These are phyloP conservation scores for Chiua virens DNA, from an alignment of 768 basidiomycete genomes.

Conservation along the genomic window DNA sequence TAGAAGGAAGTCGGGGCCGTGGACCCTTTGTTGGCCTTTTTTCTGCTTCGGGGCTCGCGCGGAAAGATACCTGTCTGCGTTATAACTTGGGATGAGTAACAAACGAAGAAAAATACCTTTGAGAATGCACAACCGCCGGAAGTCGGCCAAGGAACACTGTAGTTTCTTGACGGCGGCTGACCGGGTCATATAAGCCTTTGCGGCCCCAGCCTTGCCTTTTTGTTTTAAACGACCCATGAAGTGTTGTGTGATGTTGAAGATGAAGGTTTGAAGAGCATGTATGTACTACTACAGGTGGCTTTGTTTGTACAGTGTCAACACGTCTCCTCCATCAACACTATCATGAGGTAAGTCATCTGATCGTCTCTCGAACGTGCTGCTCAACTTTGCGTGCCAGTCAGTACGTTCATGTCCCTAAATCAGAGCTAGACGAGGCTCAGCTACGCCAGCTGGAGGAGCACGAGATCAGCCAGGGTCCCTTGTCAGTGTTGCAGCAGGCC, in stretches of 20 bases:
- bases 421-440: conserved; percentile 96
- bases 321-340: conserved; percentile 14
- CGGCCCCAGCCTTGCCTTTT: conserved; percentile 90
- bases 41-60: conserved; percentile 88
- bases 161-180: conserved; percentile 91
- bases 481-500: conserved; percentile 95
- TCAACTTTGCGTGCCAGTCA: conserved; percentile 55
- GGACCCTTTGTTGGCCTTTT: conserved; percentile 95
- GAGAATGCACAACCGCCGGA: conserved; percentile 93
- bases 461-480: conserved; percentile 96
- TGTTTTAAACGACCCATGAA: conserved; percentile 74
- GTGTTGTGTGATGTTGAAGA: background rate
- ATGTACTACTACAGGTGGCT: background rate
- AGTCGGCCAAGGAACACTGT: conserved; percentile 95
- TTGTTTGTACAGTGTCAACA: conserved; percentile 36
- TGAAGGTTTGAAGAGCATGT: background rate
- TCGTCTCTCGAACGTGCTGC: conserved; percentile 1
- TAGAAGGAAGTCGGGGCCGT: conserved; percentile 98
- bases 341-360: conserved; percentile 32
- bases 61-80: conserved; percentile 83
- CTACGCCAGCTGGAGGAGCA: conserved; percentile 95
- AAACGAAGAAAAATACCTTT: conserved; percentile 63
- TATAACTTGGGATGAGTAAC: conserved; percentile 4
- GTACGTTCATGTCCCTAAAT: conserved; percentile 95
- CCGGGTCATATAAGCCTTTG: conserved; percentile 89